These are phyloP conservation scores for Pleurotus sapidus DNA, from an alignment of 768 basidiomycete genomes.

Conservation along the genomic window DNA sequence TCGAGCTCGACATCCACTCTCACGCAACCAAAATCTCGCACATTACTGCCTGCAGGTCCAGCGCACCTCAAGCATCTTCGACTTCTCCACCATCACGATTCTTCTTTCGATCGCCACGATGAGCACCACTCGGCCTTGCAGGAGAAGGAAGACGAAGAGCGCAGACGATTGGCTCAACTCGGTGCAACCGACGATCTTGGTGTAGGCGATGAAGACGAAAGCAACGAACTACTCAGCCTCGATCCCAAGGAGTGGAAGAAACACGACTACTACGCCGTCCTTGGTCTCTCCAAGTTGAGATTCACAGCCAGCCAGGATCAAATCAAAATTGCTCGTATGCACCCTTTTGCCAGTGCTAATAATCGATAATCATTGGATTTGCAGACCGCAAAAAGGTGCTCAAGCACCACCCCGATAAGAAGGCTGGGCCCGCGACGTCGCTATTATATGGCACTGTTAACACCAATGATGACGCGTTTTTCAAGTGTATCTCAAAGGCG, in stretches of 20 bases:
- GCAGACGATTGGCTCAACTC: constrained; percentile 46
- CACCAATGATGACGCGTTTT: constrained; percentile 96
- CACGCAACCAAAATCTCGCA: constrained; percentile 34
- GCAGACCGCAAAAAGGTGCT: constrained; percentile 99
- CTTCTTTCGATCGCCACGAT: constrained; percentile 85
- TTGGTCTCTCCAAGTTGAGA: constrained; percentile 89
- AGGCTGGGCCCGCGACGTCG: constrained; percentile 41
- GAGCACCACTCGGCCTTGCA: constrained; percentile 44
- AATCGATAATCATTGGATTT: not conserved
- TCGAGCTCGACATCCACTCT: constrained; percentile 29
- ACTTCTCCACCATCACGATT: constrained; percentile 67
- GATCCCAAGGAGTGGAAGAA: constrained; percentile 99
- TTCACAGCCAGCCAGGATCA: constrained; percentile 86
- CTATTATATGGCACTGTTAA: constrained; percentile 29
- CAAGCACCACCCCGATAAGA: constrained; percentile 98
- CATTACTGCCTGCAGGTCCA: constrained; percentile 80
- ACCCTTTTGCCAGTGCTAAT: not conserved
- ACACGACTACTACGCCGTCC: constrained; percentile 98
- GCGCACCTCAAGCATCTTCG: constrained; percentile 84
- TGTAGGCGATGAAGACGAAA: constrained; percentile 88
- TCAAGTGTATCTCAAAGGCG: constrained; percentile 99
- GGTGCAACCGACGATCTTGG: constrained; percentile 82
- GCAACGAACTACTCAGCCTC: constrained; percentile 59
- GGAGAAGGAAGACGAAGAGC: constrained; percentile 39
- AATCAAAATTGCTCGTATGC: constrained; percentile 94